Evolutionary conservation across 1,139 yeast species (phyloP).

Genomic region (Suhomyces choctaworum): DNA sequence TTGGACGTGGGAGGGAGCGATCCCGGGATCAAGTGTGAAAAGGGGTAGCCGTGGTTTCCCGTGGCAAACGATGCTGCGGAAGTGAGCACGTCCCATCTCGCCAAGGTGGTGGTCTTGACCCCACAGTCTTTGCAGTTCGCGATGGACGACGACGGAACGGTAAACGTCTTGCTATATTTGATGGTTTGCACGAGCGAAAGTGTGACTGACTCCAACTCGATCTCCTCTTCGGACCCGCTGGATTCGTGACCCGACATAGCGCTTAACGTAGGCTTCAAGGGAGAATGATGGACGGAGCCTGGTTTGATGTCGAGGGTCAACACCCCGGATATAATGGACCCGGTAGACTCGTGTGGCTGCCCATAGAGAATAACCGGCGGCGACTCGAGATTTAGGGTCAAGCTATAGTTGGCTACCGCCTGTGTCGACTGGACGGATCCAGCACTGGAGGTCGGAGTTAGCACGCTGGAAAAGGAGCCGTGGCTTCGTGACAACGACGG

Average conservation of each 20-base stretch:
- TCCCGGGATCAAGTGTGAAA: conserved; percentile 90
- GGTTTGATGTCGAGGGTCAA: conserved; percentile 32
- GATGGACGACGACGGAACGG: conserved; percentile 52
- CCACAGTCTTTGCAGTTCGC: conserved; percentile 60
- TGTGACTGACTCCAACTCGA: conserved; percentile 54
- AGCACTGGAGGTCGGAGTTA: conserved; percentile 9
- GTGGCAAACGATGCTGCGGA: conserved; percentile 53
- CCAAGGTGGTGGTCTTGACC: conserved; percentile 57
- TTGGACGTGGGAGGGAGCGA: conserved; percentile 79
- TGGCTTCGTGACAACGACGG: conserved; percentile 5
- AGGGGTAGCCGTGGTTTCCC: conserved; percentile 87
- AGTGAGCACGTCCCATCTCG: conserved; percentile 84
- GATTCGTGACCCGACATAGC: conserved; percentile 2
- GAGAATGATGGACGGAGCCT: conserved; percentile 1
- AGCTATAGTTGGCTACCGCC: conserved; percentile 27
- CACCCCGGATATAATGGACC: conserved; percentile 82
- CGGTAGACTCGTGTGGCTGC: conserved; percentile 71
- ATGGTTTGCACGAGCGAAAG: conserved; percentile 71
- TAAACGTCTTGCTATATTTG: conserved; percentile 63
- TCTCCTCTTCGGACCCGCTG: conserved; percentile 20
- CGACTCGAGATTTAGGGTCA: conserved; percentile 72
- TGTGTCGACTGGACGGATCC: conserved; percentile 5
- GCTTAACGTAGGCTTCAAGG: conserved; percentile 8
- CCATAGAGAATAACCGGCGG: conserved; percentile 92
- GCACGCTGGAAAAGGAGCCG: conserved; percentile 3